A percentile compares a stretch with the other conserved stretches of the same genome.
phyloP scores from a whole-genome alignment of 1,284 basidiomycete genomes.

The Cerioporus squamosus region DNA sequence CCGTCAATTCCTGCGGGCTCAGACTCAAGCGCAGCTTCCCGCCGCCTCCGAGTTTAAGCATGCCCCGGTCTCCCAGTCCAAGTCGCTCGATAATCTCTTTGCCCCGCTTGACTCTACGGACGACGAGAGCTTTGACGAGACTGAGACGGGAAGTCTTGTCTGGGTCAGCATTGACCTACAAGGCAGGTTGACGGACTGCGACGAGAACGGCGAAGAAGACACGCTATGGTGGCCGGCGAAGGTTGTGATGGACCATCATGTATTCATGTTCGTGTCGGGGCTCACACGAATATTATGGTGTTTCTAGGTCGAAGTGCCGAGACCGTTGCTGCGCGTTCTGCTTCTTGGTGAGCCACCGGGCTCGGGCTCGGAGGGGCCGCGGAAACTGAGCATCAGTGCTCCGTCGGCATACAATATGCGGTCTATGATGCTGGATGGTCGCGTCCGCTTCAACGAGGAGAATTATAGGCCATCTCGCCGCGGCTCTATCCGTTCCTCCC shows the following conservation, averaged over 20 bases:
- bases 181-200: constrained; percentile 25
- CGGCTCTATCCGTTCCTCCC: constrained; percentile 18
- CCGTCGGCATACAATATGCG: constrained; percentile 30
- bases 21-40: constrained; percentile 7
- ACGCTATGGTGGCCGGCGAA: constrained; percentile 45
- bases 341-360: constrained; percentile 30
- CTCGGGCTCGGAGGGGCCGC: constrained; percentile 7
- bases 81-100: constrained; percentile 19
- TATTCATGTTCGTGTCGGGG: background rate
- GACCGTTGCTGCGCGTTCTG: constrained; percentile 24
- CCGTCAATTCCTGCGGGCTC: constrained; percentile 22
- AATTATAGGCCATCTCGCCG: constrained; percentile 23
- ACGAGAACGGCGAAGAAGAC: constrained; percentile 21
- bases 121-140: constrained; percentile 17
- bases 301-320: constrained; percentile 17
- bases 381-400: constrained; percentile 18
- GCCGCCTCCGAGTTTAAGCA: background rate
- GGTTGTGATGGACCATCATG: constrained; percentile 26
- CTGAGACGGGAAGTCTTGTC: constrained; percentile 31
- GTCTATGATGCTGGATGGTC: constrained; percentile 28
- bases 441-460: constrained; percentile 33
- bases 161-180: constrained; percentile 38
- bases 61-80: constrained; percentile 5
- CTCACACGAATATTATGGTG: background rate
- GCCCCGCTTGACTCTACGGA: constrained; percentile 17